Evolutionary conservation across 371 early-diverging fungal genomes (phyloP).

Genomic region (Mortierella sp.): DNA sequence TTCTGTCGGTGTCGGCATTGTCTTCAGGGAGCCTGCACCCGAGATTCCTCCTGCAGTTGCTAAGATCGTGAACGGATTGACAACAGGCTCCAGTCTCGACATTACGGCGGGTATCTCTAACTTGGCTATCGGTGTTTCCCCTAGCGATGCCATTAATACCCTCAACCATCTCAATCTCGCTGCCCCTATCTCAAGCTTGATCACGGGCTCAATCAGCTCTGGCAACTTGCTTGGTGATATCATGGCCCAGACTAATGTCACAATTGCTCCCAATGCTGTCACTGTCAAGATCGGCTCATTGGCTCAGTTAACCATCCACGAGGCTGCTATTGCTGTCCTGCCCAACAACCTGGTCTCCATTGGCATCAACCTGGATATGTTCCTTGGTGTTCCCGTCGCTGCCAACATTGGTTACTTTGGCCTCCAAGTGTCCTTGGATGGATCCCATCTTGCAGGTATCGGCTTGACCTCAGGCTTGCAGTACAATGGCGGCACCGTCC

Average conservation of each 20-base stretch:
- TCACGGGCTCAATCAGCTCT: constrained; percentile 29
- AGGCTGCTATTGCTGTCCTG: constrained; percentile 42
- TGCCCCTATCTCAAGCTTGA: constrained; percentile 28
- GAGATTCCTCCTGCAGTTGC: constrained; percentile 35
- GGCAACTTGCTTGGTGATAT: constrained; percentile 17
- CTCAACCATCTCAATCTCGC: constrained; percentile 28
- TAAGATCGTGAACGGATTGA: constrained; percentile 29
- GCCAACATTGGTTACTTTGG: constrained; percentile 54
- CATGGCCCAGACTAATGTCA: constrained; percentile 28
- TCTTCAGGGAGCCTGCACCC: constrained; percentile 42
- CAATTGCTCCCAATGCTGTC: constrained; percentile 30
- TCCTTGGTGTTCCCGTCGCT: constrained; percentile 43
- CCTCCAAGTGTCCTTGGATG: constrained; percentile 38
- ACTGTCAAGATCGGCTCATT: constrained; percentile 37
- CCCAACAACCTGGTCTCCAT: constrained; percentile 43
- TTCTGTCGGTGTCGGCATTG: constrained; percentile 45
- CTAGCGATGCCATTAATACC: constrained; percentile 42
- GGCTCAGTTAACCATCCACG: constrained; percentile 35
- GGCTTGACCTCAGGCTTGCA: constrained; percentile 33
- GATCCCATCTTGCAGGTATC: constrained; percentile 37
- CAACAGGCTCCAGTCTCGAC: constrained; percentile 30
- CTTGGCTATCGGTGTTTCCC: constrained; percentile 39
- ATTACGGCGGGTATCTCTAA: constrained; percentile 38
- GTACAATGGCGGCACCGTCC: constrained; percentile 35
- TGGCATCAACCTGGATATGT: constrained; percentile 42